Base-by-base conservation (phyloP, 495 filamentous ascomycete genomes). In the Tuber melanosporum region DNA sequence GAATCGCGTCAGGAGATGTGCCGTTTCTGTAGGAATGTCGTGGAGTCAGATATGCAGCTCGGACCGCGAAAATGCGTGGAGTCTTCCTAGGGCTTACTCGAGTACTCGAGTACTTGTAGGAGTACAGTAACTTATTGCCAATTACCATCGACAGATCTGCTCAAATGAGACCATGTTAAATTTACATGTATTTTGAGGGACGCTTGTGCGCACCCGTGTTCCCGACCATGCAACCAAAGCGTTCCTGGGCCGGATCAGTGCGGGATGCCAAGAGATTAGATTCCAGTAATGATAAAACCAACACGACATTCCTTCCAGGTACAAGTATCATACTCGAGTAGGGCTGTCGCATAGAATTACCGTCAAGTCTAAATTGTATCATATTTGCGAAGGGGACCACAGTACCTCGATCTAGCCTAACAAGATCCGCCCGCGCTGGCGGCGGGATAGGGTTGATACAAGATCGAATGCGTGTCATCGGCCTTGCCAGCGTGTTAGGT, bases 211-310 rank as follows among this genome's bases (percentile, higher is more conserved):
- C 39, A 41, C 4, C 39, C 39, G 39, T 41, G 3, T 41, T 41
- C 39, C 39, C 39, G 39, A 41, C 39, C 39, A 5, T 41, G 22
- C 26, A 32, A 14, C 52, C 22, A 32, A 66, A 5, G 12, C 10
- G 4, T 66, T 66, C 47, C 26, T 66, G 26, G 57, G 6, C 57
- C 12, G 12, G 26, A 66, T 66, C 57, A 66, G 26, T 32, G 32
- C 57, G 32, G 32, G 57, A 32, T 66, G 57, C 57, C 57, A 66
- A 66, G 57, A 32, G 57, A 66, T 66, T 66, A 66, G 57, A 66
- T 66, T 32, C 57, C 32, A 32, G 26, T 32, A 66, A 66, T 32
- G 26, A 66, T 66, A 66, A 32, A 66, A n/a, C n/a, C n/a, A 15
- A n/a, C n/a, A 32, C 57, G 3, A 32, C 2, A 15, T 2, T 62